Conservation (phyloP, 768 basidiomycete genomes). For the Pholiota conissans region DNA sequence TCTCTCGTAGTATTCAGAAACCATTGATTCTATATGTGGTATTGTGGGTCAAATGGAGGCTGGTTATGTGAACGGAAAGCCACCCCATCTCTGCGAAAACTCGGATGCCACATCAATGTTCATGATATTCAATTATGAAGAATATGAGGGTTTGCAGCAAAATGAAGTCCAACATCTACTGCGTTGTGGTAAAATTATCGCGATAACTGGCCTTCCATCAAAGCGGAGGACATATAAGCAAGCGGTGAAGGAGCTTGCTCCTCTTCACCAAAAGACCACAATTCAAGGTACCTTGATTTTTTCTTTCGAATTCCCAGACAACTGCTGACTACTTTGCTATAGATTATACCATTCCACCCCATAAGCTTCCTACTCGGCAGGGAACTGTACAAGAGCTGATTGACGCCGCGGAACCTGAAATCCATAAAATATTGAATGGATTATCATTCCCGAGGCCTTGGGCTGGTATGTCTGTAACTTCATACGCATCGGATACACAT, state of each 20-base stretch:
- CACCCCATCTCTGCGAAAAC: too few relatives aligned
- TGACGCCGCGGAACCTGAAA: not conserved
- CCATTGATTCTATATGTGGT: too few relatives aligned
- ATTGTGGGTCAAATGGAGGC: too few relatives aligned
- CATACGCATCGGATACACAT: not conserved
- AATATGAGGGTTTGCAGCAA: not conserved
- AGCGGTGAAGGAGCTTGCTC: too few relatives aligned
- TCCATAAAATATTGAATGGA: slow-evolving; percentile 5
- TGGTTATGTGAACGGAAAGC: too few relatives aligned
- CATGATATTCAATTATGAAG: not conserved
- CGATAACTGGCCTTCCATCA: too few relatives aligned
- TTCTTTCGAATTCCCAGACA: too few relatives aligned
- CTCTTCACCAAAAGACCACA: not conserved
- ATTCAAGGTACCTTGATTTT: too few relatives aligned
- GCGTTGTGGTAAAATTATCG: too few relatives aligned
- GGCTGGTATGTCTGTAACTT: not conserved
- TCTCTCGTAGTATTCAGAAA: too few relatives aligned
- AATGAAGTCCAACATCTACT: not conserved
- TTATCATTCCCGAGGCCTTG: not conserved
- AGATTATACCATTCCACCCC: not conserved
- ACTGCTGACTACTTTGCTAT: too few relatives aligned
- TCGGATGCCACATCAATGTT: not conserved
- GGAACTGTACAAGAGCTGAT: not conserved
- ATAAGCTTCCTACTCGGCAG: not conserved
- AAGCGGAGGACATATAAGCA: too few relatives aligned